Evolutionary conservation across 768 basidiomycete genomes (phyloP).

Genomic region (Tephrocybe rancida): DNA sequence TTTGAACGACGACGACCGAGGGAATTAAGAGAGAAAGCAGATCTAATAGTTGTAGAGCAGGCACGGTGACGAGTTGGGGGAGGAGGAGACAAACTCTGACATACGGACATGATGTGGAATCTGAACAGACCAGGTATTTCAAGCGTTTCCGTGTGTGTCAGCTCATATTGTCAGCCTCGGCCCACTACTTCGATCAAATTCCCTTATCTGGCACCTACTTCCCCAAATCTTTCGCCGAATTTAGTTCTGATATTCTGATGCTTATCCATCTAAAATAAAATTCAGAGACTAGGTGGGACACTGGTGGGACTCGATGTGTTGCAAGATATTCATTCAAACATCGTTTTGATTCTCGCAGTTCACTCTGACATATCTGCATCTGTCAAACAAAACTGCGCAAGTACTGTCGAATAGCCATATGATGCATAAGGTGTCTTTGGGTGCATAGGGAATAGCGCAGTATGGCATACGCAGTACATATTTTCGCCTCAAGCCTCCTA

Average conservation of each 20-base stretch:
- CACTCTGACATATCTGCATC: too few species aligned
- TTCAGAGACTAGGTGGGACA: too few species aligned
- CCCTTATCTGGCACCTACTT: slow-evolving; percentile 1
- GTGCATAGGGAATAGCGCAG: slow-evolving; percentile 3
- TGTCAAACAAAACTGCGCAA: background rate
- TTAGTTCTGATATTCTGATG: too few species aligned
- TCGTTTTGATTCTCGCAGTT: background rate
- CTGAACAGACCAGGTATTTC: background rate
- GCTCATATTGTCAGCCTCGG: slow-evolving; percentile 12
- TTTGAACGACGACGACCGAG: slow-evolving; percentile 59
- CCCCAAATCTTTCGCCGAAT: background rate
- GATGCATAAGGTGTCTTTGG: slow-evolving; percentile 4
- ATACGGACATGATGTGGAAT: slow-evolving; percentile 19
- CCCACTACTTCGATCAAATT: slow-evolving; percentile 10
- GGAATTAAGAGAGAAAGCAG: slow-evolving; percentile 50
- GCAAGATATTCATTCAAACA: too few species aligned
- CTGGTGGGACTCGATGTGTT: too few species aligned
- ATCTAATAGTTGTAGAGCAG: slow-evolving; percentile 60
- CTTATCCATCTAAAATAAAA: too few species aligned
- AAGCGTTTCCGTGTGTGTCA: slow-evolving; percentile 5
- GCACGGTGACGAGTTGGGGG: slow-evolving; percentile 54
- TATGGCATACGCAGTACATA: slow-evolving; percentile 1
- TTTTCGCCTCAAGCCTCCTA: slow-evolving; percentile 23
- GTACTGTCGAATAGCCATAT: background rate
- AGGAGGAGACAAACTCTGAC: slow-evolving; percentile 30